A percentile compares a stretch with the other conserved stretches of the same genome.
Evolutionary conservation across 148 eudicot genomes (phyloP).

Genomic region (Euryodendron excelsum): DNA sequence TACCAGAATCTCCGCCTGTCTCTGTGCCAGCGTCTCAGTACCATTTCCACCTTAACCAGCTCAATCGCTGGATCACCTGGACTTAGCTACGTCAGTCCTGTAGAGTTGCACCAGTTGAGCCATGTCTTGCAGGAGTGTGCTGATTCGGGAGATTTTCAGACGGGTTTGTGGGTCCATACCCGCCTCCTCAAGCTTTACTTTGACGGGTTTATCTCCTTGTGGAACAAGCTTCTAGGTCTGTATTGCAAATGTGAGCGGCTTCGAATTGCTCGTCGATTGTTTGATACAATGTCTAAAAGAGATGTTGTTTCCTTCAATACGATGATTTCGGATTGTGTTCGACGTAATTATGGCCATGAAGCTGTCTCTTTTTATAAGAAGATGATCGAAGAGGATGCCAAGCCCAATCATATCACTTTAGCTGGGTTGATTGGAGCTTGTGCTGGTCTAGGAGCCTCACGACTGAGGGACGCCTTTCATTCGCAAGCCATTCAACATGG

Average conservation of each 20-base stretch:
- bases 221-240: constrained; percentile 30
- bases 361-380: constrained; percentile 18
- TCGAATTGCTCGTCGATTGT: constrained; percentile 22
- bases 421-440: constrained; percentile 28
- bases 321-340: constrained; percentile 23
- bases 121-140: constrained; percentile 16
- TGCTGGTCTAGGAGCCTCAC: background rate
- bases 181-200: constrained; percentile 14
- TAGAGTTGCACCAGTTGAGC: constrained; percentile 8
- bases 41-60: background rate
- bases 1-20: too few relatives aligned
- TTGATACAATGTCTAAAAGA: constrained; percentile 40
- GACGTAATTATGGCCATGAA: background rate
- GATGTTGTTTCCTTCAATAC: constrained; percentile 35
- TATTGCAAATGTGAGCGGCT: constrained; percentile 9
- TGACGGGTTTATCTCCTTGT: constrained; percentile 15
- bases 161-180: constrained; percentile 21
- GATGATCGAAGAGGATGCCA: constrained; percentile 22
- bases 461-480: constrained; percentile 20
- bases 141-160: constrained; percentile 20
- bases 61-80: background rate
- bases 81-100: background rate
- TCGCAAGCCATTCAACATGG: constrained; percentile 29
- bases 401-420: constrained; percentile 32
- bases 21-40: background rate